phyloP scores from a whole-genome alignment of 2,329 filamentous ascomycete genomes.

The Pestalotiopsis sp. region DNA sequence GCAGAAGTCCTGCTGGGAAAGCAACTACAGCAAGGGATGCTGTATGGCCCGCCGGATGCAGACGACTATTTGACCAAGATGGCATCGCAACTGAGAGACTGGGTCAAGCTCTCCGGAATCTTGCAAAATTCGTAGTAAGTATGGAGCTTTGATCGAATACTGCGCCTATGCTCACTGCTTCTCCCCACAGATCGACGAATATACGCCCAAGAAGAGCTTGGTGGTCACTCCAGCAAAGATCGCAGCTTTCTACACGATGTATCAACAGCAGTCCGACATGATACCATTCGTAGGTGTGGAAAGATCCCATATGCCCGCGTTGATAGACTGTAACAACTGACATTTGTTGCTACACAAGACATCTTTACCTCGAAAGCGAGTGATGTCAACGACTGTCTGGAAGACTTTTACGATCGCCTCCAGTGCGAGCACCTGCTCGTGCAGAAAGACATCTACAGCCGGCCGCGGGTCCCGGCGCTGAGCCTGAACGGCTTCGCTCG shows the following conservation, averaged over 20 bases:
- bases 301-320: constrained; percentile 17
- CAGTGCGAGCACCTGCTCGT: constrained; percentile 68
- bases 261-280: constrained; percentile 64
- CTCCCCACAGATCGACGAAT: constrained; percentile 64
- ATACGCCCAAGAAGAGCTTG: constrained; percentile 66
- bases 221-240: constrained; percentile 80
- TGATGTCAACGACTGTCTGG: constrained; percentile 54
- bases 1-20: background rate
- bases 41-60: constrained; percentile 58
- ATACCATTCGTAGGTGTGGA: constrained; percentile 69
- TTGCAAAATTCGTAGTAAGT: constrained; percentile 74
- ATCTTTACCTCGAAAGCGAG: constrained; percentile 51
- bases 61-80: constrained; percentile 69
- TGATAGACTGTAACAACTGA: background rate
- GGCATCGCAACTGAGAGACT: constrained; percentile 70
- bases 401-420: constrained; percentile 59
- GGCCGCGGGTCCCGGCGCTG: constrained; percentile 64
- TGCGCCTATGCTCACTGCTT: background rate
- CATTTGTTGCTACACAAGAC: constrained; percentile 29
- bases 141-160: background rate
- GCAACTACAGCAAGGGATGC: background rate
- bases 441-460: constrained; percentile 52
- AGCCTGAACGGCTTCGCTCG: constrained; percentile 69
- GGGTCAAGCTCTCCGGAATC: constrained; percentile 70
- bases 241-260: constrained; percentile 71